Base-by-base conservation (phyloP, 371 early-diverging fungal species). In the Syncephalis fuscata region DNA sequence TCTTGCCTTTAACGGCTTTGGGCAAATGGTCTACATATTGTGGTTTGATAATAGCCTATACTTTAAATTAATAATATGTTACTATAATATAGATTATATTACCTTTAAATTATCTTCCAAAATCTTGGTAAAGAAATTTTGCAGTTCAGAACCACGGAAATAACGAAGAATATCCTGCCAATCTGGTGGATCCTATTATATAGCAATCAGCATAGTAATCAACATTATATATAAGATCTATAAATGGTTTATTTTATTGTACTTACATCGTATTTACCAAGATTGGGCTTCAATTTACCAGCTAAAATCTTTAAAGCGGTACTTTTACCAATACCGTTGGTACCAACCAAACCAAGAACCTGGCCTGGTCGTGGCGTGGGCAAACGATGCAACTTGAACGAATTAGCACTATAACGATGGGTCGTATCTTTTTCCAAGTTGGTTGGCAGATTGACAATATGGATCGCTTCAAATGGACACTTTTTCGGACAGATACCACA, bases 401-500 rank as follows among this genome's bases (percentile, higher is more conserved):
- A 81, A 73, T 99, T 99, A 57, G 88, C 90, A 26, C 87, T 81
- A 65, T 98, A 99, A 63, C 99, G 85, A 61, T 99, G 99, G 42
- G 96, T 93, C 40, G 94, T 91, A 53, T 98, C 89, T 59, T 82
- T 85, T 53, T 88, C 85, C 53, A 99, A 74, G 65, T 91, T 93
- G 55, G 96, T 96, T 25, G 99, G 99, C 65, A 99, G 68, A 71
- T 99, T 99, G 76, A 99, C 88, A 57, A 99, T 96, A 47, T 74
- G 72, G 60, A 99, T 99, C 26, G 99, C 99, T 23, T 82, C 90
- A 62, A 99, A 99, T 26, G 99, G 99, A 67, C 99, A 99, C 64
- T 93, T 92, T 66, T 99, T 99, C 54, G 83, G 84, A 64, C 99
- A 99, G 55, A 98, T 97, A 74, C 94, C 92, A 65, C 99, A 99